Evolutionary conservation across 1,139 yeast genomes (phyloP).

Genomic region (Kodamaea derodonti): DNA sequence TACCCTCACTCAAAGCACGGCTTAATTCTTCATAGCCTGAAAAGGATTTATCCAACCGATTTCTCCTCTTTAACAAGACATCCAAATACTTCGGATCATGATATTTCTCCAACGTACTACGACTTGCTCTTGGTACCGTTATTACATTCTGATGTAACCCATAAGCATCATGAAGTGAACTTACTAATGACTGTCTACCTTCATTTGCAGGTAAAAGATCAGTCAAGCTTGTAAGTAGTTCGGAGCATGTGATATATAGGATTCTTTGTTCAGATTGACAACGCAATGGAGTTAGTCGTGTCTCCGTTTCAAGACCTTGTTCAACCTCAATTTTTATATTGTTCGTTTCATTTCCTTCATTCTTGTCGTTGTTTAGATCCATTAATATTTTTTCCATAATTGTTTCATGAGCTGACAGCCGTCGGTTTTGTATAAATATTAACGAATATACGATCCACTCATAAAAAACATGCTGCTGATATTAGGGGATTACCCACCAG

Average conservation of each 20-base stretch:
- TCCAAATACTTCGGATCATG: constrained; percentile 39
- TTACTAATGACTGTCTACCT: constrained; percentile 47
- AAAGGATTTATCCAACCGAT: constrained; percentile 3
- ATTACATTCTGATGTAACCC: constrained; percentile 24
- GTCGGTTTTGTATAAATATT: too few species aligned
- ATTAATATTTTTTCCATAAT: too few species aligned
- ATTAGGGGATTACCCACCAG: not conserved
- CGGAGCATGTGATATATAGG: constrained; percentile 22
- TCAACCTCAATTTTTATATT: not conserved
- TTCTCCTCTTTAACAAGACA: constrained; percentile 25
- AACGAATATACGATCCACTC: too few species aligned
- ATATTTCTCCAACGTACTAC: constrained; percentile 29
- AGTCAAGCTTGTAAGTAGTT: constrained; percentile 19
- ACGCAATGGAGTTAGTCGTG: not conserved
- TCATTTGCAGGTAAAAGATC: constrained; percentile 52
- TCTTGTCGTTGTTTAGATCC: too few species aligned
- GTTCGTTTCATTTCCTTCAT: not conserved
- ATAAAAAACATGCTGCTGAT: not conserved
- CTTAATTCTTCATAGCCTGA: not conserved
- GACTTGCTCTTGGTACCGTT: constrained; percentile 19
- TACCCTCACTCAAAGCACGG: not conserved
- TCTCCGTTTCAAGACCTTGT: not conserved
- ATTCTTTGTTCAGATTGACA: not conserved
- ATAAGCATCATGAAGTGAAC: constrained; percentile 41
- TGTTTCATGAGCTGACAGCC: too few species aligned